Conservation (phyloP, 352 stramenopile species). For the Thraustotheca clavata region DNA sequence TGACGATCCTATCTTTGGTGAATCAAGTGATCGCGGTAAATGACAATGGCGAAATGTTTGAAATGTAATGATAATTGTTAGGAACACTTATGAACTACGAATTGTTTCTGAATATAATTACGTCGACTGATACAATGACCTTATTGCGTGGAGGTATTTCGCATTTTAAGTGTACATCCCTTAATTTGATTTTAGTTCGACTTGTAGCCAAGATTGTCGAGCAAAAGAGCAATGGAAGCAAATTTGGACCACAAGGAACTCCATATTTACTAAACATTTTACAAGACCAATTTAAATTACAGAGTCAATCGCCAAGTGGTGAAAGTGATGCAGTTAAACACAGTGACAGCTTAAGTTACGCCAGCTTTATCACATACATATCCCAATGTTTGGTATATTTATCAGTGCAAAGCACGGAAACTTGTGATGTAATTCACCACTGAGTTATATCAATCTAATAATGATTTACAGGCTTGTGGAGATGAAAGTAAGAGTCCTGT, state of each 20-base stretch:
- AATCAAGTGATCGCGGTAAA: background rate
- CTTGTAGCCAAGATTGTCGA: conserved; percentile 1
- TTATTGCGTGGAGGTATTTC: conserved; percentile 1
- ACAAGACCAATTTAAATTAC: conserved; percentile 1
- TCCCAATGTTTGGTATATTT: background rate
- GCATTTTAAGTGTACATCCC: background rate
- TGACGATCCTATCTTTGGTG: conserved; percentile 8
- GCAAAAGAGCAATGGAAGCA: background rate
- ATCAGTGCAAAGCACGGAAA: background rate
- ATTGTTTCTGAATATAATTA: conserved; percentile 5
- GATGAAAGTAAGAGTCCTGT: conserved; percentile 14
- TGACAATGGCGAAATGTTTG: background rate
- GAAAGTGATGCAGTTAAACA: background rate
- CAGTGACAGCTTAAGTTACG: background rate
- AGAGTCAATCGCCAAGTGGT: background rate
- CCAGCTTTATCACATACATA: conserved; percentile 1
- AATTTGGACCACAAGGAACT: background rate
- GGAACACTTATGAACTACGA: conserved; percentile 7
- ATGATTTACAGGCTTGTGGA: conserved; percentile 2
- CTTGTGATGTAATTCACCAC: background rate
- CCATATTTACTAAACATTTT: conserved; percentile 2
- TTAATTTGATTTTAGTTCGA: background rate
- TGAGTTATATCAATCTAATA: background rate
- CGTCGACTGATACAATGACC: background rate
- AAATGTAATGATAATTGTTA: background rate